phyloP scores from a whole-genome alignment of 2,329 filamentous ascomycete species.

The Westerdykella aurantiaca region DNA sequence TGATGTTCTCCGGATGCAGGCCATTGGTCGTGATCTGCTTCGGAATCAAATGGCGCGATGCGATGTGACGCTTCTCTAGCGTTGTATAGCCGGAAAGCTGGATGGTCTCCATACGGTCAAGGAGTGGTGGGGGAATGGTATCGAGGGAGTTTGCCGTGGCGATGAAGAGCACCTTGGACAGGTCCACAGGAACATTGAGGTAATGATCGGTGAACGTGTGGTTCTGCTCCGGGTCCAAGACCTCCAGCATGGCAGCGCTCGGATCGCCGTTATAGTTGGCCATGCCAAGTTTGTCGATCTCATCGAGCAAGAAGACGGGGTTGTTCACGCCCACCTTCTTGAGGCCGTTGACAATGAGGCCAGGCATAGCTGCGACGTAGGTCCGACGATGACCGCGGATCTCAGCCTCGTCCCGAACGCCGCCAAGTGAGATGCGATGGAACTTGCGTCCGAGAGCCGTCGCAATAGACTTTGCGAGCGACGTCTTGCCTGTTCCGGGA shows the following conservation, averaged over 20 bases:
- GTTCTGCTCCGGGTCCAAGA: slow-evolving; percentile 96
- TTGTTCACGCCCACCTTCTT: slow-evolving; percentile 96
- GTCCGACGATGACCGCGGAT: slow-evolving; percentile 92
- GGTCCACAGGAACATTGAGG: slow-evolving; percentile 87
- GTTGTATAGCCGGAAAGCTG: slow-evolving; percentile 92
- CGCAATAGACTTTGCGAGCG: slow-evolving; percentile 86
- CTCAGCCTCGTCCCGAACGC: slow-evolving; percentile 92
- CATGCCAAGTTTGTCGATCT: slow-evolving; percentile 93
- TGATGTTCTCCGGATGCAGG: slow-evolving; percentile 66
- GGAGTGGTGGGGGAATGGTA: slow-evolving; percentile 85
- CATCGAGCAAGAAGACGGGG: slow-evolving; percentile 90
- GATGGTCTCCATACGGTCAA: slow-evolving; percentile 97
- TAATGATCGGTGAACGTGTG: slow-evolving; percentile 94
- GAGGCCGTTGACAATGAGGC: slow-evolving; percentile 84
- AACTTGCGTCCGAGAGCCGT: slow-evolving; percentile 91
- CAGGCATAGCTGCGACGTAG: slow-evolving; percentile 98
- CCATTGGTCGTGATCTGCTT: slow-evolving; percentile 94
- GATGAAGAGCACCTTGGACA: slow-evolving; percentile 96
- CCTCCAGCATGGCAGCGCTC: slow-evolving; percentile 95
- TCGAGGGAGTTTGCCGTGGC: slow-evolving; percentile 93
- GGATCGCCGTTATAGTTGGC: slow-evolving; percentile 93
- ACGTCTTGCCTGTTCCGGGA: slow-evolving; percentile 93
- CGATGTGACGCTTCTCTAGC: slow-evolving; percentile 93
- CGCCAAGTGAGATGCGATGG: slow-evolving; percentile 91
- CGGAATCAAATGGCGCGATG: slow-evolving; percentile 84